phyloP scores from a whole-genome alignment of 768 basidiomycete genomes.

The Amanita subjunquillea region DNA sequence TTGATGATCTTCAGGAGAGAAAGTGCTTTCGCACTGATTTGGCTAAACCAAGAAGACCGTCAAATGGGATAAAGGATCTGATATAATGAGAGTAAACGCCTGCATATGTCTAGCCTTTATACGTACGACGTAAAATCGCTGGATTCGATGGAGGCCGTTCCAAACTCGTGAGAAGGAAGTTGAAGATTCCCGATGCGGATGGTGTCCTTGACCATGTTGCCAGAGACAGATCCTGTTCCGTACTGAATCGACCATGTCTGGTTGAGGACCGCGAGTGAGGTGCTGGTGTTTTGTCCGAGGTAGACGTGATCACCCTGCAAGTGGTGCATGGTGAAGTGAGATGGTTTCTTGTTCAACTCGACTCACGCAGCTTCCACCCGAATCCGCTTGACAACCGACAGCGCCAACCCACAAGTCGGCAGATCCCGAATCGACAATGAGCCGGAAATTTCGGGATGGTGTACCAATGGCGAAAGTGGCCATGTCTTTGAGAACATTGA shows the following conservation, averaged over 20 bases:
- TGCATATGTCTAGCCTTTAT: too few relatives aligned
- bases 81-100: conserved; percentile 1
- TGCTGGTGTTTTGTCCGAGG: conserved; percentile 47
- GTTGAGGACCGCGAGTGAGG: conserved; percentile 40
- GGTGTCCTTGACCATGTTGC: conserved; percentile 46
- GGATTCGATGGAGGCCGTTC: conserved; percentile 46
- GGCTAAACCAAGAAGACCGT: conserved; percentile 47
- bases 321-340: background rate
- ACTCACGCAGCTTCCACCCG: conserved; percentile 21
- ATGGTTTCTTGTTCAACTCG: background rate
- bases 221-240: conserved; percentile 51
- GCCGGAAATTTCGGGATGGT: conserved; percentile 31
- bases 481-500: conserved; percentile 17
- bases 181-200: conserved; percentile 48
- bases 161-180: conserved; percentile 46
- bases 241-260: conserved; percentile 36
- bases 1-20: background rate
- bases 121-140: conserved; percentile 36
- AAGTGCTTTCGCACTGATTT: conserved; percentile 17
- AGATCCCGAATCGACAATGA: conserved; percentile 55
- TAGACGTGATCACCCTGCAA: conserved; percentile 29
- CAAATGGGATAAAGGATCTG: conserved; percentile 28
- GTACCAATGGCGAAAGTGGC: conserved; percentile 29
- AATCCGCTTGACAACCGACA: conserved; percentile 29
- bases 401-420: conserved; percentile 51